These are phyloP conservation scores for Penicillium steckii DNA, from an alignment of 495 filamentous ascomycete genomes.

Conservation along the genomic window DNA sequence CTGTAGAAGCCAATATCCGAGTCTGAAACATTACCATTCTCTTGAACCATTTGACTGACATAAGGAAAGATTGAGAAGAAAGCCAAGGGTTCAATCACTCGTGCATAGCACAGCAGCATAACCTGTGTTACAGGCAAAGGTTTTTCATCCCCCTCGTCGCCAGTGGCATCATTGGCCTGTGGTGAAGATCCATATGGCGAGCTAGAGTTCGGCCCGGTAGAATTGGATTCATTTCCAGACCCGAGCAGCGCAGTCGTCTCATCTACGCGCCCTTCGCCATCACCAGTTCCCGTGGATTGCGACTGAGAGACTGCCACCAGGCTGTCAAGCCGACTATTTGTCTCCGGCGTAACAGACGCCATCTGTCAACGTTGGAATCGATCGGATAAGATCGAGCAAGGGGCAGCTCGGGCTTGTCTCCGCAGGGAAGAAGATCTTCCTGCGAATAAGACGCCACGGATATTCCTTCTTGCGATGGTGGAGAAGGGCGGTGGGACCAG, in stretches of 20 bases:
- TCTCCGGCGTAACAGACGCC: not conserved
- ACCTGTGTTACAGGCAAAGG: conserved; percentile 61
- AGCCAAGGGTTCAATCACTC: conserved; percentile 69
- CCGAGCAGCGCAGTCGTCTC: conserved; percentile 23
- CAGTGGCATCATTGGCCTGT: not conserved
- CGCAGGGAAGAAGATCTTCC: too few relatives aligned
- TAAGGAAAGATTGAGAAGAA: conserved; percentile 78
- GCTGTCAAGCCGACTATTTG: not conserved
- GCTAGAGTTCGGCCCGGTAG: not conserved
- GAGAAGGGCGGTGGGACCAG: too few relatives aligned
- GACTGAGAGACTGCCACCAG: not conserved
- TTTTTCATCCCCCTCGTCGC: conserved; percentile 15
- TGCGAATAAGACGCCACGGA: too few relatives aligned
- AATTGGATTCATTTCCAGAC: not conserved
- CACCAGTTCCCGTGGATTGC: not conserved
- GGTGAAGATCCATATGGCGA: conserved; percentile 2
- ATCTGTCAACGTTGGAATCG: not conserved
- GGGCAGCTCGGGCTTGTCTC: too few relatives aligned
- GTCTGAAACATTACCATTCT: conserved; percentile 53
- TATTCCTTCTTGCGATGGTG: too few relatives aligned
- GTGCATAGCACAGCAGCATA: conserved; percentile 62
- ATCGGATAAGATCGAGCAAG: not conserved
- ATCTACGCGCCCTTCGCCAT: conserved; percentile 10
- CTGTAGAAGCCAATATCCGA: conserved; percentile 69
- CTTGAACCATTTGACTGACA: conserved; percentile 67